Conservation (phyloP, 345 rosid genomes). For the Noccaea caerulescens region DNA sequence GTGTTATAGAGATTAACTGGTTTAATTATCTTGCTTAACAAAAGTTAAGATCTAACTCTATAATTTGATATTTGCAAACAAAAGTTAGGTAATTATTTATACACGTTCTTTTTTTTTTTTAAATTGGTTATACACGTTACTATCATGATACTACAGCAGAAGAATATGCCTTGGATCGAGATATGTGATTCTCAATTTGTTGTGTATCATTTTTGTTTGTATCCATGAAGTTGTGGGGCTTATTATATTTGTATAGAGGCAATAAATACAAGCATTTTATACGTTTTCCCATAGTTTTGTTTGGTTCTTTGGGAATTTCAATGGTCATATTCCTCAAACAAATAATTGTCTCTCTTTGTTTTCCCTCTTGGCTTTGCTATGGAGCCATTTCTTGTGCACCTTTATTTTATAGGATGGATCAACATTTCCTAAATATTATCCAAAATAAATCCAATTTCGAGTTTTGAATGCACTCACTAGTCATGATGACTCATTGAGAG, state of each 20-base stretch:
- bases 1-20: no score
- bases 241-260: neutral
- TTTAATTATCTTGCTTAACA: neutral
- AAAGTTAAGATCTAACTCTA: neutral
- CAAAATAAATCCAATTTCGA: neutral
- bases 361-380: slow-evolving; percentile 34
- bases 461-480: no score
- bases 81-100: neutral
- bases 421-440: slow-evolving; percentile 1
- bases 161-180: slow-evolving; percentile 37
- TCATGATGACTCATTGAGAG: no score
- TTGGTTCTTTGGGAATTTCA: slow-evolving; percentile 41
- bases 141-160: slow-evolving; percentile 4
- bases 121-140: neutral
- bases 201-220: slow-evolving; percentile 13
- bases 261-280: slow-evolving; percentile 1
- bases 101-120: no score
- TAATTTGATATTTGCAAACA: neutral
- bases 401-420: neutral
- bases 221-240: slow-evolving; percentile 14
- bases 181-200: slow-evolving; percentile 26
- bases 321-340: slow-evolving; percentile 37
- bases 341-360: slow-evolving; percentile 13
- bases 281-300: slow-evolving; percentile 11
- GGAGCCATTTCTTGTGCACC: slow-evolving; percentile 26